phyloP scores from a whole-genome alignment of 768 basidiomycete genomes.

The Leccinum incarnatum region DNA sequence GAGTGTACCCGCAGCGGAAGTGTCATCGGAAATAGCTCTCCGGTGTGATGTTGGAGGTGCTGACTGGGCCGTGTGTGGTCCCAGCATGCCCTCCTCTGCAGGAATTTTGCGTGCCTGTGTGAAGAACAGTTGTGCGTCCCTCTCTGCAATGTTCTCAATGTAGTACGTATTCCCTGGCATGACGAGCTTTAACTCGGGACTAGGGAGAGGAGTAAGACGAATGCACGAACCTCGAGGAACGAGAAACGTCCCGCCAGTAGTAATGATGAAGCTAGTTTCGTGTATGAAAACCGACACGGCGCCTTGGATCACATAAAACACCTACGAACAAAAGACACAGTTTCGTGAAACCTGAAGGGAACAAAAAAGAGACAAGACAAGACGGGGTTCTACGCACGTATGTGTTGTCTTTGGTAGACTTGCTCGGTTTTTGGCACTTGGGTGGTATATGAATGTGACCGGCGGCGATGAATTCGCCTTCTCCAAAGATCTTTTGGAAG shows the following conservation, averaged over 20 bases:
- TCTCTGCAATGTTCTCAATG: constrained; percentile 82
- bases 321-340: constrained; percentile 34
- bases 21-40: constrained; percentile 26
- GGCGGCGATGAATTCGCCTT: constrained; percentile 87
- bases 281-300: constrained; percentile 86
- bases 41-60: constrained; percentile 30
- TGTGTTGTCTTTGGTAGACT: constrained; percentile 90
- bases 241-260: constrained; percentile 83
- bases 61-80: constrained; percentile 28
- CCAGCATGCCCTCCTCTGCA: constrained; percentile 25
- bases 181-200: neutral
- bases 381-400: constrained; percentile 55
- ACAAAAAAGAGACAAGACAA: neutral
- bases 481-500: constrained; percentile 91
- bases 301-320: constrained; percentile 83
- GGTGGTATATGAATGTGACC: constrained; percentile 85
- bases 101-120: constrained; percentile 72
- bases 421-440: constrained; percentile 77
- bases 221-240: constrained; percentile 77
- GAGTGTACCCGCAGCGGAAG: constrained; percentile 12
- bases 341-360: neutral
- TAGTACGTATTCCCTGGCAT: constrained; percentile 80
- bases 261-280: constrained; percentile 71
- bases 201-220: neutral
- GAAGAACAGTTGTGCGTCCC: constrained; percentile 85